phyloP scores from a whole-genome alignment of 495 filamentous ascomycete genomes.

The Diplogelasinospora grovesii region DNA sequence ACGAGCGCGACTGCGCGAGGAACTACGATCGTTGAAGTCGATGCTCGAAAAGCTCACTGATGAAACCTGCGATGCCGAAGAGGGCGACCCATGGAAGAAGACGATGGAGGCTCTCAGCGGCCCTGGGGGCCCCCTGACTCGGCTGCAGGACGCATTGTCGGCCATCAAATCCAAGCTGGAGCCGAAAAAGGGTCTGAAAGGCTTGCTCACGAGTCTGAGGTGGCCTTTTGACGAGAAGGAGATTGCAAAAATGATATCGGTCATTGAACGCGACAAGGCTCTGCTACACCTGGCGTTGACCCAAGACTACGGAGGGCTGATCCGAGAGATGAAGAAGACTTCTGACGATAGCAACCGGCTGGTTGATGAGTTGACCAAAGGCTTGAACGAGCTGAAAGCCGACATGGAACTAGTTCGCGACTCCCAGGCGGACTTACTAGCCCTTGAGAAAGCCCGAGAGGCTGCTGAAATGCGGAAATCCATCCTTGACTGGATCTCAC shows the following conservation, averaged over 20 bases:
- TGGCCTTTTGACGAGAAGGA: constrained; percentile 14
- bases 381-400: too few species aligned
- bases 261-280: constrained; percentile 10
- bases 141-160: background rate
- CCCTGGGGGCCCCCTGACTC: background rate
- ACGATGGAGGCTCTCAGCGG: background rate
- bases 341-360: too few species aligned
- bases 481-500: constrained; percentile 6
- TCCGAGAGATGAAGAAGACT: background rate
- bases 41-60: constrained; percentile 8
- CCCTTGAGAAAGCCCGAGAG: too few species aligned
- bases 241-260: background rate
- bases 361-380: too few species aligned
- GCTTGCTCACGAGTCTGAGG: background rate
- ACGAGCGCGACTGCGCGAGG: constrained; percentile 6
- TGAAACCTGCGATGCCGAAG: constrained; percentile 7
- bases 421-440: too few species aligned
- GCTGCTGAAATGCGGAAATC: too few species aligned
- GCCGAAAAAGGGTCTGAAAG: background rate
- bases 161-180: background rate
- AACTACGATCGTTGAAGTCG: background rate
- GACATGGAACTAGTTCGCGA: too few species aligned
- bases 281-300: constrained; percentile 5
- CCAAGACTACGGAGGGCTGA: background rate
- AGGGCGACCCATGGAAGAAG: background rate